These are phyloP conservation scores for Quercus rubra DNA, from an alignment of 306 rosid genomes.

Conservation along the genomic window DNA sequence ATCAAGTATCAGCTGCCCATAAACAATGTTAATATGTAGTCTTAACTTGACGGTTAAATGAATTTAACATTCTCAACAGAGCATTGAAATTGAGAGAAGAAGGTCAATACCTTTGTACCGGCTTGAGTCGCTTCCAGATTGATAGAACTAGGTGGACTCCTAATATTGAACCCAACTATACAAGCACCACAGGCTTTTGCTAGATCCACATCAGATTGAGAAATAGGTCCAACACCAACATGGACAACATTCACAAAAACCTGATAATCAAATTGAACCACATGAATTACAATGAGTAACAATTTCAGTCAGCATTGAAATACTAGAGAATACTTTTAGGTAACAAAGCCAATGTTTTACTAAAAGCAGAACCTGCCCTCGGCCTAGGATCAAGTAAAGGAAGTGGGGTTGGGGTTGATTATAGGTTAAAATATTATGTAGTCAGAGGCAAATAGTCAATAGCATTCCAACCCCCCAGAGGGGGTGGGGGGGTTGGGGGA, in stretches of 20 bases:
- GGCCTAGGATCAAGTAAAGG: neutral
- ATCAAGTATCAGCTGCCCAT: neutral
- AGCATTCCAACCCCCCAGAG: neutral
- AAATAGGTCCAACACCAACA: slow-evolving; percentile 87
- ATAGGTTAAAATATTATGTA: neutral
- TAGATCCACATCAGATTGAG: slow-evolving; percentile 84
- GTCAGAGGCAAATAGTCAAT: neutral
- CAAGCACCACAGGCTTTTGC: slow-evolving; percentile 97
- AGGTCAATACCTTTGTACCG: slow-evolving; percentile 57
- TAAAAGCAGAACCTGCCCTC: neutral
- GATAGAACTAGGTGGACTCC: slow-evolving; percentile 63
- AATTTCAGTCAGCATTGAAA: neutral
- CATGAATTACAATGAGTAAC: slow-evolving; percentile 2
- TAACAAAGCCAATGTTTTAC: neutral
- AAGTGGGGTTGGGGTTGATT: no score
- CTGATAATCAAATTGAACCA: slow-evolving; percentile 41
- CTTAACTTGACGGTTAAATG: neutral
- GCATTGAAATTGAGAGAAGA: neutral
- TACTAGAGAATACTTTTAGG: neutral
- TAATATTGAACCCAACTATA: slow-evolving; percentile 84
- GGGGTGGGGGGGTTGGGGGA: no score
- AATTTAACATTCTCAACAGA: neutral
- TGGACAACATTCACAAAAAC: slow-evolving; percentile 79
- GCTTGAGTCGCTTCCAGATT: slow-evolving; percentile 67
- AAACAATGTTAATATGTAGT: neutral